Evolutionary conservation across 805 yeast species (phyloP), one percentile per base, ranked within the genome.

Genomic region (Diddensiella caesifluorescens): DNA sequence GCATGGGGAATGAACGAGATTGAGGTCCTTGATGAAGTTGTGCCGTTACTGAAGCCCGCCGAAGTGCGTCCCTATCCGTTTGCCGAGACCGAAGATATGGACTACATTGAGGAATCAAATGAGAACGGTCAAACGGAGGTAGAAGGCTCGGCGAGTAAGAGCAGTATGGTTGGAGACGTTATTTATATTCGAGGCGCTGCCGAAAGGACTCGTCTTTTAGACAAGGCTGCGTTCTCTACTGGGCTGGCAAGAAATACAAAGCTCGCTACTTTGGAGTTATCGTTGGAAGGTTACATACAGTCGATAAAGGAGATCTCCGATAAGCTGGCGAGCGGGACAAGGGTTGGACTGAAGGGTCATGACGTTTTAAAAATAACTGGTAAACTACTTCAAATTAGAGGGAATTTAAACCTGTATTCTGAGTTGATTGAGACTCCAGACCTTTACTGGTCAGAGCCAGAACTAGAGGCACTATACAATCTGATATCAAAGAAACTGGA

Each of bases 351-450:
- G 18, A 69, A 70, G 4, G 55, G 57, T 22, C 39, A 55, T 13
- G 87, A 84, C 28, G 78, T 83, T 3, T 62, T 87, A 38, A 69
- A 69, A 50, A 68, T 80, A 4, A 85, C 92, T 0, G 96, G 96
- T 0, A 69, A 79, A 41, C 65, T 89, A 18, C 75, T 89, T 49
- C 64, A 85, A 32, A 66, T 89, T 10, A 67, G 97, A 46, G 95
- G 95, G 1, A 82, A 82, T 51, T 69, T 89, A 51, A 89, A 89
- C 53, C 64, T 89, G 23, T 87, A 89, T 60, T 83, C 90, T 6
- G 95, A 88, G 55, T 70, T 89, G 45, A 85, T 86, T 22, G 96
- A 88, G 53, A 86, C 94, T 0, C 97, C 97, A 0, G 97, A 89
- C 59, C 63, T 87, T 32, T 89, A 88, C 61, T 89, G 97, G 97